A percentile compares a stretch with the other conserved stretches of the same genome.
phyloP scores from a whole-genome alignment of 768 basidiomycete species.

The Jaapia argillacea region DNA sequence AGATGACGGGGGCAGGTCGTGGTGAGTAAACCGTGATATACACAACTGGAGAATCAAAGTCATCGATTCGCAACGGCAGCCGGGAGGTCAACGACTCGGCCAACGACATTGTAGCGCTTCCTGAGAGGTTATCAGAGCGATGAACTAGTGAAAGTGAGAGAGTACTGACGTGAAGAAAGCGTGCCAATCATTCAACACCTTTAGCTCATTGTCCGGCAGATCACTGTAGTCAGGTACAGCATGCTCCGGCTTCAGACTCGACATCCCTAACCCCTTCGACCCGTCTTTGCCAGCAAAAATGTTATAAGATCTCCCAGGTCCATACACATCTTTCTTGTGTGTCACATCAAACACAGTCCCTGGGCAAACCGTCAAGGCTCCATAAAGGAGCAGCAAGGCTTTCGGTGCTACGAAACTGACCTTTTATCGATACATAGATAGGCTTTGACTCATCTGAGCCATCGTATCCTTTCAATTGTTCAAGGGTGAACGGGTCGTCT shows the following conservation, averaged over 20 bases:
- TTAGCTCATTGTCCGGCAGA: constrained; percentile 60
- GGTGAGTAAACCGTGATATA: too few species aligned
- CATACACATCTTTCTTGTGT: constrained; percentile 81
- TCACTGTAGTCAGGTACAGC: constrained; percentile 80
- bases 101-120: constrained; percentile 85
- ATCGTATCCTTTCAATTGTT: constrained; percentile 60
- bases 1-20: too few species aligned
- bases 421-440: constrained; percentile 92
- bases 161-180: constrained; percentile 71
- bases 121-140: constrained; percentile 21
- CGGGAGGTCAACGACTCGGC: constrained; percentile 54
- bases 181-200: constrained; percentile 85
- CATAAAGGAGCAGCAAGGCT: neutral
- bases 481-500: constrained; percentile 65
- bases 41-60: too few species aligned
- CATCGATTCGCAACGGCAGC: constrained; percentile 21
- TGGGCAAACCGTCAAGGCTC: constrained; percentile 14
- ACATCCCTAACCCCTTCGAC: constrained; percentile 81
- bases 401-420: constrained; percentile 24
- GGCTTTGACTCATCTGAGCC: constrained; percentile 57
- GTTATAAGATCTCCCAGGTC: constrained; percentile 66
- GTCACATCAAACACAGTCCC: constrained; percentile 90
- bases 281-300: constrained; percentile 94
- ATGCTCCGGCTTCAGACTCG: constrained; percentile 76
- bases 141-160: neutral